A percentile compares a stretch with the other conserved stretches of the same genome.
Conservation (phyloP, 2,329 filamentous ascomycete species). For the Sporothrix sp. region DNA sequence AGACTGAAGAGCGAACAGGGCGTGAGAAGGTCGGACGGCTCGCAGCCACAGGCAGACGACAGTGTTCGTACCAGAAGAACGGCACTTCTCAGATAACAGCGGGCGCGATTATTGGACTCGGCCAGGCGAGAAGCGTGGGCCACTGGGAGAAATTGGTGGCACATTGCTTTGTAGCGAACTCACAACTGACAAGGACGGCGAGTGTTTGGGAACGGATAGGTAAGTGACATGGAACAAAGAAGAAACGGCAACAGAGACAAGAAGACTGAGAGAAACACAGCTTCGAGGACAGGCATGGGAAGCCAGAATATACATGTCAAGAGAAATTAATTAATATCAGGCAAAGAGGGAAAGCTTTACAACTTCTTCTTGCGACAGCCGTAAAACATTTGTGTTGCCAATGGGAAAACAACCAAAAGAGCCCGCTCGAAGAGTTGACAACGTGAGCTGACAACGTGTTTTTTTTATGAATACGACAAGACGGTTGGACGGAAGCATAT, state of each 20-base stretch:
- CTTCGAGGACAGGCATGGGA: too few species aligned
- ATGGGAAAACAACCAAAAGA: background rate
- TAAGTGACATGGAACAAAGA: too few species aligned
- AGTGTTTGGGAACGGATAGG: background rate
- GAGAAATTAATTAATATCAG: too few species aligned
- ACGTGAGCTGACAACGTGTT: background rate
- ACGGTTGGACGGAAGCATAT: background rate
- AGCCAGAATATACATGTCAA: too few species aligned
- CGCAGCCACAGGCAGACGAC: too few species aligned
- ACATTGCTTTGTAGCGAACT: background rate
- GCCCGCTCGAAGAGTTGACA: background rate
- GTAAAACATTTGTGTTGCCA: too few species aligned
- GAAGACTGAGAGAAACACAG: too few species aligned
- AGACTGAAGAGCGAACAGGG: too few species aligned
- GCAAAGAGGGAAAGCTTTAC: too few species aligned
- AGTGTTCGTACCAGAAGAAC: background rate
- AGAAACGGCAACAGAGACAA: too few species aligned
- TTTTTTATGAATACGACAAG: background rate
- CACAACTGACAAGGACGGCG: background rate
- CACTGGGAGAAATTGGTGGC: background rate
- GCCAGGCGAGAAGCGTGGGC: slow-evolving; percentile 1
- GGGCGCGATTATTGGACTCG: slow-evolving; percentile 2
- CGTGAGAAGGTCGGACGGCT: background rate
- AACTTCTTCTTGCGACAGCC: too few species aligned
- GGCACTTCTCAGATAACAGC: background rate